A percentile compares a stretch with the other conserved stretches of the same genome.
Conservation (phyloP, 1,139 yeast genomes). For the Wickerhamiella infanticola region DNA sequence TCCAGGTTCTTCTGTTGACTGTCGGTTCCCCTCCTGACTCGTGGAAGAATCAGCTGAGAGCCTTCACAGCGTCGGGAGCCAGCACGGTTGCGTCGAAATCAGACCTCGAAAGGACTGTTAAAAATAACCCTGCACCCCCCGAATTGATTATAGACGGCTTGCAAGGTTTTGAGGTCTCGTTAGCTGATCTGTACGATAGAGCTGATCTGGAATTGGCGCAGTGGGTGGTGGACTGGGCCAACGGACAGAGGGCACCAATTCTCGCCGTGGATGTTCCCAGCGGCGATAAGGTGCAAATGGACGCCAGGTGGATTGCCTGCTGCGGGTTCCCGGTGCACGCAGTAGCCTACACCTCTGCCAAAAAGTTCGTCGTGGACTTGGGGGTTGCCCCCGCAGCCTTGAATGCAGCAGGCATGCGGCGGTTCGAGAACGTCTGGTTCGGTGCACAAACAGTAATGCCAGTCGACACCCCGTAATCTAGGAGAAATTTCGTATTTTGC, state of each 20-base stretch:
- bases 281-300: slow-evolving; percentile 28
- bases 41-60: slow-evolving; percentile 32
- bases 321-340: slow-evolving; percentile 52
- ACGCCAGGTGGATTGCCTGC: slow-evolving; percentile 45
- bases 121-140: slow-evolving; percentile 49
- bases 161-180: slow-evolving; percentile 65
- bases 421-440: slow-evolving; percentile 32
- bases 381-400: slow-evolving; percentile 42
- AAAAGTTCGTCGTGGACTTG: slow-evolving; percentile 52
- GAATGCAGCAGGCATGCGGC: slow-evolving; percentile 28
- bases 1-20: slow-evolving; percentile 47
- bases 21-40: slow-evolving; percentile 20
- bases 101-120: slow-evolving; percentile 24
- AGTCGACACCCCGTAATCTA: background rate
- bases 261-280: slow-evolving; percentile 53
- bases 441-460: slow-evolving; percentile 15
- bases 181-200: slow-evolving; percentile 30
- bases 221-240: slow-evolving; percentile 53
- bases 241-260: slow-evolving; percentile 25
- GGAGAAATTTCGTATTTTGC: too few relatives aligned
- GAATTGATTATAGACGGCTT: slow-evolving; percentile 69
- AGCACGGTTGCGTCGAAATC: slow-evolving; percentile 29
- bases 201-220: slow-evolving; percentile 34
- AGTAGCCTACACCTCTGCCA: slow-evolving; percentile 28
- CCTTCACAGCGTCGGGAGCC: slow-evolving; percentile 44